Base-by-base conservation (phyloP, 2,329 filamentous ascomycete genomes). In the Penicillium sp. region DNA sequence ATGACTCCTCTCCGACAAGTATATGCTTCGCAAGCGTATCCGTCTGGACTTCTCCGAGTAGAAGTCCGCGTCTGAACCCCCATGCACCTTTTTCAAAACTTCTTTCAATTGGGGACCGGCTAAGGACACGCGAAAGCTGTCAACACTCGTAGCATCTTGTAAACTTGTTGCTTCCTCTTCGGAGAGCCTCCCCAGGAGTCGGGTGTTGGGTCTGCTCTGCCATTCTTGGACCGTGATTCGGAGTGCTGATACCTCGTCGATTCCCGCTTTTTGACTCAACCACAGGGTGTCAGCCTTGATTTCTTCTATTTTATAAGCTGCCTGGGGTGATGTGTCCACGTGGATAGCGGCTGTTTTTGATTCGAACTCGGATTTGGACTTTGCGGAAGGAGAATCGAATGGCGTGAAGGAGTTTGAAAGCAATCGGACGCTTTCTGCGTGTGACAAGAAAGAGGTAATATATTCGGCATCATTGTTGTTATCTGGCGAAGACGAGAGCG, bases 301-400 rank as follows among this genome's bases (percentile, higher is more conserved):
- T 66, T 88, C 78, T 40, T 88, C 85, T 63, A 96, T 79, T 66
- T 92, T 84, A 68, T 88, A 90, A 56, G 83, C 83, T 42, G 83
- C 81, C 64, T 83, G 84, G 12, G 83, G 77, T 5, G 83, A 83
- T 18, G 88, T 85, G 1, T 90, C 84, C 49, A 91, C 84, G 69
- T 96, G 88, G 60, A 97, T 95, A 5, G 91, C 89, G 21, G 91
- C 89, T 0, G 90, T 96, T 72, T 87, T 91, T 20, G 89, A 89
- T 59, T 95, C 89, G 68, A 95, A 95, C 18, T 83, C 82, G 62
- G 83, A 80, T 71, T 86, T 89, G 28, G 88, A 83, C 65, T 84
- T 79, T 52, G 83, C 69, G 62, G 82, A 84, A 1, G 86, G 78
- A 61, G 80, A 66, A 57, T 82, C 76, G 71, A 93, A 96, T 43